Conservation (phyloP, 371 early-diverging fungal species). For the Mortierella sp. region DNA sequence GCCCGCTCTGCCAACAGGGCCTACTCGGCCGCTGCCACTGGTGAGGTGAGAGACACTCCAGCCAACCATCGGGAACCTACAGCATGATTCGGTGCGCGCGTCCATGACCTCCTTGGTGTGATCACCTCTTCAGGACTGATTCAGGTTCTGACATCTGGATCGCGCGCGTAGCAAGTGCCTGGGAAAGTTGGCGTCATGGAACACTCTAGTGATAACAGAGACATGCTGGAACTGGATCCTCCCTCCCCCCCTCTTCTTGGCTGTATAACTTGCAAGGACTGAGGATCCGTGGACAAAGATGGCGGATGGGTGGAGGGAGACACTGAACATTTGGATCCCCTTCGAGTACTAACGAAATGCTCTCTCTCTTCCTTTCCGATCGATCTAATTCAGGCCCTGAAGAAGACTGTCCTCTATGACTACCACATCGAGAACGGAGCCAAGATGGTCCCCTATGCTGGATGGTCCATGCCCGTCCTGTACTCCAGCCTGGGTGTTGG, state of each 20-base stretch:
- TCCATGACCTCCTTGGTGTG: too few species aligned
- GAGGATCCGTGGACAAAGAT: too few species aligned
- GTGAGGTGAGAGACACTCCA: slow-evolving; percentile 28
- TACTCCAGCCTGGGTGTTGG: slow-evolving; percentile 85
- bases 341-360: neutral
- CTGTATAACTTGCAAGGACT: too few species aligned
- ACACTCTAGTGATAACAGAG: too few species aligned
- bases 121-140: neutral
- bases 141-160: neutral
- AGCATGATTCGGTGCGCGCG: too few species aligned
- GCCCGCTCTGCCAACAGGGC: slow-evolving; percentile 46
- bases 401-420: slow-evolving; percentile 91
- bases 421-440: slow-evolving; percentile 92
- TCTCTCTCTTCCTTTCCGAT: neutral
- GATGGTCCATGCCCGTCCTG: slow-evolving; percentile 96
- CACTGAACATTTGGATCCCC: too few species aligned
- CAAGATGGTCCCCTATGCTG: slow-evolving; percentile 98
- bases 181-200: too few species aligned
- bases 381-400: slow-evolving; percentile 49
- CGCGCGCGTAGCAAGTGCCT: too few species aligned
- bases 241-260: too few species aligned
- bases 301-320: too few species aligned
- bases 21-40: slow-evolving; percentile 47
- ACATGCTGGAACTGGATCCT: too few species aligned
- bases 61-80: too few species aligned